Evolutionary conservation across 768 basidiomycete species (phyloP), one percentile per base, ranked within the genome.

Genomic region (Leccinum aurantiacum): DNA sequence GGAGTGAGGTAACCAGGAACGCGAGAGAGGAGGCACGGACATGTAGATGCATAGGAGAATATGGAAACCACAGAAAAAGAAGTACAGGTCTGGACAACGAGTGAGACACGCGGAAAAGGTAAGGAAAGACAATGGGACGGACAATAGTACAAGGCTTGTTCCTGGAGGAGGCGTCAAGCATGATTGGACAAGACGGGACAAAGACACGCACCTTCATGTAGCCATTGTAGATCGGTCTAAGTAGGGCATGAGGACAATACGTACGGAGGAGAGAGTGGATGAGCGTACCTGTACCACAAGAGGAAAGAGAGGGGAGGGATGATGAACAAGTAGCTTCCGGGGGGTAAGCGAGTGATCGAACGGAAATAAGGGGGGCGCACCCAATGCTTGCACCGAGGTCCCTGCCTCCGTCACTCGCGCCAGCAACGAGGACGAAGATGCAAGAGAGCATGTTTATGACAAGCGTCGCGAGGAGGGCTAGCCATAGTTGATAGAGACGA

Each of bases 61-160:
- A 77, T 99, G 95, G 82, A 92, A 98, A 51, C 94, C 96, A 57
- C 88, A 83, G 78, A 99, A 99, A 77, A 98, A 85, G 82, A 98
- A 96, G 81, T 93, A 99, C 64, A 97, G 75, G 79, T 98, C 95
- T 98, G 68, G 68, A 22, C 54, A 56, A 50, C 33, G 41, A 29
- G 4, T 65, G 71, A 57, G 56, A 54, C 33, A 33, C 55, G 41
- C 19, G 48, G 17, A 53, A 24, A 44, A 27, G 27, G 17, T 5
- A 24, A 41, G 19, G 62, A 65, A 46, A 61, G 65, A 59, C 62
- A 71, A 63, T 62, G 58, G 58, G 63, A 69, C 89, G 76, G 77
- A 93, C 93, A 96, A 77, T 91, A 96, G 79, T 95, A 96, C 71
- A 95, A 76, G 3, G 93, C 84, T 85, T 94, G 93, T 78, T 94